Evolutionary conservation across 2,329 filamentous ascomycete species (phyloP).

Genomic region (Colletotrichum acutatum): DNA sequence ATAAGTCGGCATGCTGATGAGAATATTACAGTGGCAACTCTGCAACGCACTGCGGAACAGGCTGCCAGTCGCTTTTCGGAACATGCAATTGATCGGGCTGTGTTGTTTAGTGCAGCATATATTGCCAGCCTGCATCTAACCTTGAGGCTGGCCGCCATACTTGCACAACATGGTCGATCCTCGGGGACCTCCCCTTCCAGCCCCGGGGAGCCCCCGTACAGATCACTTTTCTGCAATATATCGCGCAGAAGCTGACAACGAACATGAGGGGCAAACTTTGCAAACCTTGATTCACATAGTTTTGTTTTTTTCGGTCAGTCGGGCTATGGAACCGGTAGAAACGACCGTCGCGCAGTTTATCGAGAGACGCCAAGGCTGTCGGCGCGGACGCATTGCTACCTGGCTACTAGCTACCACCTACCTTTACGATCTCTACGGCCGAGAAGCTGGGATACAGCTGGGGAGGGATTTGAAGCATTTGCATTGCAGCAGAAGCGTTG

Average conservation of each 20-base stretch:
- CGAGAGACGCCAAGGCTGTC: slow-evolving; percentile 8
- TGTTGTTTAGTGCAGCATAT: neutral
- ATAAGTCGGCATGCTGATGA: slow-evolving; percentile 17
- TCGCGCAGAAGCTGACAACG: slow-evolving; percentile 19
- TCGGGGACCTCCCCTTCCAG: neutral
- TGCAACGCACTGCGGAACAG: slow-evolving; percentile 43
- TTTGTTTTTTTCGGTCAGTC: slow-evolving; percentile 13
- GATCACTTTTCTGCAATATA: slow-evolving; percentile 1
- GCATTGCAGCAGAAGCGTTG: slow-evolving; percentile 15
- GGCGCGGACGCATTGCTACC: slow-evolving; percentile 3
- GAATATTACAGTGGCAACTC: slow-evolving; percentile 41
- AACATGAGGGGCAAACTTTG: slow-evolving; percentile 9
- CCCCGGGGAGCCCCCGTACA: neutral
- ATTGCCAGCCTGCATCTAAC: slow-evolving; percentile 15
- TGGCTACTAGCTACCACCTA: neutral
- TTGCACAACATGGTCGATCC: slow-evolving; percentile 18
- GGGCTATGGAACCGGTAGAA: slow-evolving; percentile 4
- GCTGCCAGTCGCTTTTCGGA: slow-evolving; percentile 49
- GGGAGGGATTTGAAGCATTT: neutral
- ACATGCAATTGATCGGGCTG: slow-evolving; percentile 41
- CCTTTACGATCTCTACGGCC: slow-evolving; percentile 17
- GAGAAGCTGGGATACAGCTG: slow-evolving; percentile 7
- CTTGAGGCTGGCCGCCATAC: slow-evolving; percentile 2
- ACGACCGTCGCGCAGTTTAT: neutral
- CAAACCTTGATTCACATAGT: neutral